Percentiles rank a stretch among this genome's conserved stretches.
Evolutionary conservation across 148 eudicot species (phyloP).

Genomic region (Rhododendron griersonianum): DNA sequence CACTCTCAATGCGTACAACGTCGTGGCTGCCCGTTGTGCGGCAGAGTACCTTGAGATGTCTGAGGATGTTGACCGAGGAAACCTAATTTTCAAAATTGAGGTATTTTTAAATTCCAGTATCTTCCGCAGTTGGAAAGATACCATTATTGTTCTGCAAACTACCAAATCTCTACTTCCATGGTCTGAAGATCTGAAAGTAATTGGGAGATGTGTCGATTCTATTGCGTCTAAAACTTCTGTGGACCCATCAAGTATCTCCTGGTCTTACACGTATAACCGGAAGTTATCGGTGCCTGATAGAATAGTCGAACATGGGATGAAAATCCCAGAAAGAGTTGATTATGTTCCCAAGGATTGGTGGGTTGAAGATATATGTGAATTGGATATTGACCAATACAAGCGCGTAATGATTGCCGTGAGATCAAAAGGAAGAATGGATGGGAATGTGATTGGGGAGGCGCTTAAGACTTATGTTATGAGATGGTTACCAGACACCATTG

Average conservation of each 20-base stretch:
- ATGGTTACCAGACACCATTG: constrained; percentile 83
- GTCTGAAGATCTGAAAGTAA: constrained; percentile 72
- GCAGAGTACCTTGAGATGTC: constrained; percentile 89
- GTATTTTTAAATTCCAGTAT: constrained; percentile 77
- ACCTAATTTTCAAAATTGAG: constrained; percentile 70
- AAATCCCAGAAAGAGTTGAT: constrained; percentile 18
- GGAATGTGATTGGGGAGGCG: constrained; percentile 68
- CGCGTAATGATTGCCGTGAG: constrained; percentile 62
- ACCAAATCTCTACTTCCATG: constrained; percentile 57
- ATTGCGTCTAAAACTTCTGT: constrained; percentile 72
- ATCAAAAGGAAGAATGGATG: constrained; percentile 76
- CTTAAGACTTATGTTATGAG: constrained; percentile 57
- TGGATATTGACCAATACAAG: constrained; percentile 68
- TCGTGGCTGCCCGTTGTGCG: constrained; percentile 84
- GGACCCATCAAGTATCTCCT: constrained; percentile 61
- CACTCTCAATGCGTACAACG: constrained; percentile 78
- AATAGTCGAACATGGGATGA: constrained; percentile 32
- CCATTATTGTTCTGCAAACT: constrained; percentile 75
- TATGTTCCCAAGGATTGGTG: constrained; percentile 89
- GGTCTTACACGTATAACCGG: constrained; percentile 80
- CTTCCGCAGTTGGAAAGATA: constrained; percentile 84
- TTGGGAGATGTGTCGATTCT: constrained; percentile 68
- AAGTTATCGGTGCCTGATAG: constrained; percentile 43
- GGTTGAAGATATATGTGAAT: constrained; percentile 87
- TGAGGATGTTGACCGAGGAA: constrained; percentile 74